Base-by-base conservation (phyloP, 345 rosid genomes). In the Rhodamnia argentea region DNA sequence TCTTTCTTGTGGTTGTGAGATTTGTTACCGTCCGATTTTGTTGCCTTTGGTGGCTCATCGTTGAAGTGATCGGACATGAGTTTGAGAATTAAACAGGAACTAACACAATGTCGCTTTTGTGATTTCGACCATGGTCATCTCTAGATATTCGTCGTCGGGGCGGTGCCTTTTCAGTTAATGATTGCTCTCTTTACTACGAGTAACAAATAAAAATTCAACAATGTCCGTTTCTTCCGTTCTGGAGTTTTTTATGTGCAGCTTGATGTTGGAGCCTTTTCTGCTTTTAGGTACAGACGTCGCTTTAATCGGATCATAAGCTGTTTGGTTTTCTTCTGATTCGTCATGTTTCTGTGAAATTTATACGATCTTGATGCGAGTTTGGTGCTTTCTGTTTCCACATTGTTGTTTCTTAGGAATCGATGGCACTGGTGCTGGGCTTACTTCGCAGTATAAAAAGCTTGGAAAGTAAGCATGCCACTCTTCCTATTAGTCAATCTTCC, bases 381-480 rank as follows among this genome's bases (percentile, higher is more conserved):
- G 6, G 37, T 70, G 37, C 70, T 52, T 6, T 52, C 11, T 57
- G 7, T 51, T 50, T 7, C 29, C n/a, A 3, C 26, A 26, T 8
- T 26, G 37, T 50, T 57, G 52, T 86, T 37, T 62, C 52, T 74
- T 87, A 94, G 96, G 96, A 53, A 88, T 94, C 76, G 96, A 94
- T 44, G 95, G 96, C 42, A 90, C 90, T 85, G 98, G 96, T 83
- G 93, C 93, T 78, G 98, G 96, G 62, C 91, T 95, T 4, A 87
- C 88, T 76, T 84, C 87, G 88, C 96, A 95, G 32, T 92, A 92
- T 88, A 86, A 85, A 24, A 90, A 86, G 82, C 94, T 95, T 26
- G 95, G 93, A 84, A 90, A 91, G 98, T 94, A 88, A 89, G 95
- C 87, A 44, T 55, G 37, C 42, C 54, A 22, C 50, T 57, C 54